These are phyloP conservation scores for Anthoceros angustus DNA, from an alignment of 225 moss, liverwort and hornwort species.

Conservation along the genomic window DNA sequence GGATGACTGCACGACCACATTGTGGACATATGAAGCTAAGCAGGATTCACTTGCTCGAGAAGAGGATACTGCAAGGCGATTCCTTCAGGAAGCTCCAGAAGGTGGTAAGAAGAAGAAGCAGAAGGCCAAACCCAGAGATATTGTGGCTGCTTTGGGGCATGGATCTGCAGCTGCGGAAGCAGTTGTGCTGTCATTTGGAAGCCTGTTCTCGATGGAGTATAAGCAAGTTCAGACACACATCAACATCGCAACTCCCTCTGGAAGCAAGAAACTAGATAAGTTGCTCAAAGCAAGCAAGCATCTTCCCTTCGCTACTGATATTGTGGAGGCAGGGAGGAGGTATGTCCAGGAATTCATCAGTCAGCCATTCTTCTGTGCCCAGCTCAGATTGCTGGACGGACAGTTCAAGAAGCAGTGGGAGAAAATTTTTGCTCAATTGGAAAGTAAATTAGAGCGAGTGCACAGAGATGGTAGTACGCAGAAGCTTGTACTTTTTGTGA, in stretches of 20 bases:
- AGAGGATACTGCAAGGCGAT: not conserved
- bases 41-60: too few relatives aligned
- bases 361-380: constrained; percentile 30
- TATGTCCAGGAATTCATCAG: constrained; percentile 9
- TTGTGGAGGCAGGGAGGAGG: constrained; percentile 14
- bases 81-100: not conserved
- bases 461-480: not conserved
- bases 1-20: constrained; percentile 38
- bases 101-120: constrained; percentile 11
- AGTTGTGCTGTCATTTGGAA: constrained; percentile 32
- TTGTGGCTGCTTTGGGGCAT: constrained; percentile 20
- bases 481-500: not conserved
- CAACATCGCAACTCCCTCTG: constrained; percentile 12
- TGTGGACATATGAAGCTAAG: constrained; percentile 21
- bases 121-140: constrained; percentile 5
- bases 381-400: constrained; percentile 35
- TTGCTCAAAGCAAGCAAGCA: constrained; percentile 12
- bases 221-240: constrained; percentile 17
- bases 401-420: constrained; percentile 31
- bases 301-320: constrained; percentile 12
- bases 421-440: constrained; percentile 17
- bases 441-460: constrained; percentile 12
- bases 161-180: constrained; percentile 7
- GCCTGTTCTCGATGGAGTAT: constrained; percentile 25
- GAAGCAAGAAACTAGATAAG: constrained; percentile 18